phyloP scores from a whole-genome alignment of 2,329 filamentous ascomycete species.

The Mycosphaerelloides madeirae region DNA sequence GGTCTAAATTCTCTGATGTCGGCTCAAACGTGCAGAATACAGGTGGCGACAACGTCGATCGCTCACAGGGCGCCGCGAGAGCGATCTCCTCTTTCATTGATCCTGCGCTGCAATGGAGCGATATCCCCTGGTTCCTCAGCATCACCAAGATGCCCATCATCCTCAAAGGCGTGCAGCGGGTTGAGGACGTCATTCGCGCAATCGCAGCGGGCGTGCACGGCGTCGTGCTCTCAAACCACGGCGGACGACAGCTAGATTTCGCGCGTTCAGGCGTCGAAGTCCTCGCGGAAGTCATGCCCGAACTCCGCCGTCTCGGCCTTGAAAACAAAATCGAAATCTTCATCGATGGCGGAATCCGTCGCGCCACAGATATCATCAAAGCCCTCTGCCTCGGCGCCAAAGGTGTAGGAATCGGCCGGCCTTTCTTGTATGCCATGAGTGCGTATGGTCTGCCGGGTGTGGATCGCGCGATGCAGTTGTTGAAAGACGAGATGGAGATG shows the following conservation, averaged over 20 bases:
- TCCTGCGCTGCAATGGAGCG: conserved; percentile 85
- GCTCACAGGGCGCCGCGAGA: conserved; percentile 83
- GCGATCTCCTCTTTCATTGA: conserved; percentile 98
- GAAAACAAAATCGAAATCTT: conserved; percentile 72
- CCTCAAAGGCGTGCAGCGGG: conserved; percentile 92
- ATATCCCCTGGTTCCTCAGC: conserved; percentile 70
- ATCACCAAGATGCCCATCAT: conserved; percentile 92
- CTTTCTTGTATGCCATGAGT: conserved; percentile 95
- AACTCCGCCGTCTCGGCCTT: conserved; percentile 45
- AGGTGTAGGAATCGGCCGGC: conserved; percentile 88
- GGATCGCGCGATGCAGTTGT: conserved; percentile 75
- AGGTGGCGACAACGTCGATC: conserved; percentile 68
- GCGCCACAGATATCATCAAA: conserved; percentile 92
- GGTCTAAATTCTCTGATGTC: conserved; percentile 67
- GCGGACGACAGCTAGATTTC: conserved; percentile 88
- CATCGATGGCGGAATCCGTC: conserved; percentile 83
- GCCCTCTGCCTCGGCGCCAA: conserved; percentile 86
- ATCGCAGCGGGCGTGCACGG: conserved; percentile 68
- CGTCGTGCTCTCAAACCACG: conserved; percentile 93
- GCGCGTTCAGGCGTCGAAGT: conserved; percentile 85
- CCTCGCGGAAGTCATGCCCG: conserved; percentile 87
- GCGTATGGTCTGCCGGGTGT: conserved; percentile 84
- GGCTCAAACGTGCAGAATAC: conserved; percentile 74
- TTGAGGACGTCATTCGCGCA: conserved; percentile 90
- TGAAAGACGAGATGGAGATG: conserved; percentile 91